Conservation (phyloP, 2,329 filamentous ascomycete genomes). For the Fusarium solani-melongenae region DNA sequence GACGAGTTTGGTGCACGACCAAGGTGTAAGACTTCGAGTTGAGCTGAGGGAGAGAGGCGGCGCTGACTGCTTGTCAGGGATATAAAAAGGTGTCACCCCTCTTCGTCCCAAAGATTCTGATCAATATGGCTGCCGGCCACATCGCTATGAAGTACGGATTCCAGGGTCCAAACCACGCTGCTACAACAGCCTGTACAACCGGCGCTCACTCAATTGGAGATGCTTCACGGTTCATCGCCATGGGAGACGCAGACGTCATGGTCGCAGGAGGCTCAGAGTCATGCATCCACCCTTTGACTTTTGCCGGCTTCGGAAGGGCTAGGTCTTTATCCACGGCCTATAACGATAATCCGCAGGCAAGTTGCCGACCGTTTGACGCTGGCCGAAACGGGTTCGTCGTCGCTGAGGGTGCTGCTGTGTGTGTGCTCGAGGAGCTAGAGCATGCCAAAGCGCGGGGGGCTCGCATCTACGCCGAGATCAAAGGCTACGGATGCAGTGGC, state of each 20-base stretch:
- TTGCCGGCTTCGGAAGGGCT: conserved; percentile 90
- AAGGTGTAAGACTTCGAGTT: conserved; percentile 66
- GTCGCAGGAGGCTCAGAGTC: conserved; percentile 94
- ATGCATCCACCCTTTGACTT: conserved; percentile 92
- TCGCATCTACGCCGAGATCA: conserved; percentile 87
- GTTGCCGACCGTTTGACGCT: conserved; percentile 89
- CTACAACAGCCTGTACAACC: conserved; percentile 94
- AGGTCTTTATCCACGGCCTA: conserved; percentile 85
- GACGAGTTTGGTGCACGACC: conserved; percentile 80
- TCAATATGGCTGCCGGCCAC: conserved; percentile 95
- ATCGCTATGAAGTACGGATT: conserved; percentile 94
- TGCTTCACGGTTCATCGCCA: conserved; percentile 90
- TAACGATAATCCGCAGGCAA: conserved; percentile 75
- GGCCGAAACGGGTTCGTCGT: conserved; percentile 89
- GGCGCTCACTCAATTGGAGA: conserved; percentile 95
- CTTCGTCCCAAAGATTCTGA: conserved; percentile 92
- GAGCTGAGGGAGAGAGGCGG: background rate
- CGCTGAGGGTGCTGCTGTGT: conserved; percentile 87
- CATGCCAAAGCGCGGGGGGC: conserved; percentile 85
- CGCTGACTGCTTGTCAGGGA: conserved; percentile 65
- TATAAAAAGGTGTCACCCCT: conserved; percentile 93
- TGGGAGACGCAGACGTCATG: conserved; percentile 94
- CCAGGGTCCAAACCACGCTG: conserved; percentile 90
- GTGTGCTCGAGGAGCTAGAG: conserved; percentile 89
- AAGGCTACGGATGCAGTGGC: conserved; percentile 88